phyloP scores from a whole-genome alignment of 2,329 filamentous ascomycete species.

The Phyllosticta citribraziliensis region DNA sequence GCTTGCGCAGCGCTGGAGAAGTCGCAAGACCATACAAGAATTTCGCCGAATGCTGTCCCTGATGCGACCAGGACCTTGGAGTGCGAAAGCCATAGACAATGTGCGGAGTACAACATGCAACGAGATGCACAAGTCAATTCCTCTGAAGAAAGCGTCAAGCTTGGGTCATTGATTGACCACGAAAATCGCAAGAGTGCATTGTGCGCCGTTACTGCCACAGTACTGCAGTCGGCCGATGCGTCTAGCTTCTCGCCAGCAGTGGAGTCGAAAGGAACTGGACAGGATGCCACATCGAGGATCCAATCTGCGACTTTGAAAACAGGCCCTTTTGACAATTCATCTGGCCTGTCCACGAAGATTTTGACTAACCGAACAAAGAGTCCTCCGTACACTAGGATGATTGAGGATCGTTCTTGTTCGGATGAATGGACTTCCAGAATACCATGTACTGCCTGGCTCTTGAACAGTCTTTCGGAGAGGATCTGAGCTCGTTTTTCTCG shows the following conservation, averaged over 20 bases:
- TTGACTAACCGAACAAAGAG: constrained; percentile 39
- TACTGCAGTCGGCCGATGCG: constrained; percentile 12
- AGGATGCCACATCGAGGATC: constrained; percentile 22
- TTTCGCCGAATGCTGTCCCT: constrained; percentile 90
- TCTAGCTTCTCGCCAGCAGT: background rate
- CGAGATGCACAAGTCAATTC: constrained; percentile 55
- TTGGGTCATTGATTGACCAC: constrained; percentile 4
- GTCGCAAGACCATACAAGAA: constrained; percentile 74
- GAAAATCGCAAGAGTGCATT: constrained; percentile 57
- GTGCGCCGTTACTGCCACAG: constrained; percentile 65
- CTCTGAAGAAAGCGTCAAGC: constrained; percentile 29
- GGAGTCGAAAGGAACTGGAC: background rate
- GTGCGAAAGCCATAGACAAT: constrained; percentile 52
- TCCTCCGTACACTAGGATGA: constrained; percentile 27
- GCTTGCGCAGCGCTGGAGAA: constrained; percentile 17
- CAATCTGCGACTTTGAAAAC: constrained; percentile 22
- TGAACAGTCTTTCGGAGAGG: constrained; percentile 45
- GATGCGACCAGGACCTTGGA: constrained; percentile 64
- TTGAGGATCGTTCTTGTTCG: constrained; percentile 15
- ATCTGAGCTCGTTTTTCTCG: constrained; percentile 18
- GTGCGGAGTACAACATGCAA: constrained; percentile 81
- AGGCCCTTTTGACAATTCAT: background rate
- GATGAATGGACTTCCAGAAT: constrained; percentile 39
- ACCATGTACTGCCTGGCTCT: constrained; percentile 64
- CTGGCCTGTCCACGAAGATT: constrained; percentile 1